These are phyloP conservation scores for Talaromyces amestolkiae DNA, from an alignment of 2,329 filamentous ascomycete genomes.

Conservation along the genomic window DNA sequence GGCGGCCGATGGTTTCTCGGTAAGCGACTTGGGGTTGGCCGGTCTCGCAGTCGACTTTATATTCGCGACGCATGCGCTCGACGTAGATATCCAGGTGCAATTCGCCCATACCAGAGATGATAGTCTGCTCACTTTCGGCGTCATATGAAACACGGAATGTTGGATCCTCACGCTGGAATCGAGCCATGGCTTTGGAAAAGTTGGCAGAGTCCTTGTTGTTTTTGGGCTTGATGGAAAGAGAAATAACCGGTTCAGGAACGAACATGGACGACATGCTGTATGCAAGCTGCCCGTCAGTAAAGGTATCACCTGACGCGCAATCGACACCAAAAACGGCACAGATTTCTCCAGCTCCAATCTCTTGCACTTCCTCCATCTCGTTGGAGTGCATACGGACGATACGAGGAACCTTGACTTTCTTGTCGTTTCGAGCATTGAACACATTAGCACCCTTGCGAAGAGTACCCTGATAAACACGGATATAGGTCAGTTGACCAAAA, in stretches of 20 bases:
- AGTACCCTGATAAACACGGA: slow-evolving; percentile 93
- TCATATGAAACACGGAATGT: slow-evolving; percentile 96
- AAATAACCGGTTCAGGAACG: slow-evolving; percentile 96
- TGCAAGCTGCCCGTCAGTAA: slow-evolving; percentile 86
- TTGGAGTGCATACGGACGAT: slow-evolving; percentile 99
- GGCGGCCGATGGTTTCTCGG: slow-evolving; percentile 82
- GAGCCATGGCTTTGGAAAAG: slow-evolving; percentile 98
- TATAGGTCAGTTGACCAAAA: slow-evolving; percentile 96
- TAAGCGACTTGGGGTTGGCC: slow-evolving; percentile 96
- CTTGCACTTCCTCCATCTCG: slow-evolving; percentile 94
- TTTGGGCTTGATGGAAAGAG: slow-evolving; percentile 95
- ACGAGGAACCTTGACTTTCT: slow-evolving; percentile 93
- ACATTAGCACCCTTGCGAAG: slow-evolving; percentile 85
- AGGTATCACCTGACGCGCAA: slow-evolving; percentile 95
- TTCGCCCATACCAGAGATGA: slow-evolving; percentile 98
- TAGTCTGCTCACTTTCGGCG: slow-evolving; percentile 87
- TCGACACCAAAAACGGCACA: slow-evolving; percentile 98
- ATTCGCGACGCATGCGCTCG: slow-evolving; percentile 93
- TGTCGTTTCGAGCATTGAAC: slow-evolving; percentile 89
- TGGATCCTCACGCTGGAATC: slow-evolving; percentile 96
- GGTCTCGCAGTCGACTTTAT: slow-evolving; percentile 93
- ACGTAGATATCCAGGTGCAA: slow-evolving; percentile 96
- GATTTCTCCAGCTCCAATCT: slow-evolving; percentile 94
- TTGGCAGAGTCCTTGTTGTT: slow-evolving; percentile 85
- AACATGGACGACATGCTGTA: slow-evolving; percentile 98